phyloP scores from a whole-genome alignment of 768 basidiomycete species.

The Auriscalpium microsporum region DNA sequence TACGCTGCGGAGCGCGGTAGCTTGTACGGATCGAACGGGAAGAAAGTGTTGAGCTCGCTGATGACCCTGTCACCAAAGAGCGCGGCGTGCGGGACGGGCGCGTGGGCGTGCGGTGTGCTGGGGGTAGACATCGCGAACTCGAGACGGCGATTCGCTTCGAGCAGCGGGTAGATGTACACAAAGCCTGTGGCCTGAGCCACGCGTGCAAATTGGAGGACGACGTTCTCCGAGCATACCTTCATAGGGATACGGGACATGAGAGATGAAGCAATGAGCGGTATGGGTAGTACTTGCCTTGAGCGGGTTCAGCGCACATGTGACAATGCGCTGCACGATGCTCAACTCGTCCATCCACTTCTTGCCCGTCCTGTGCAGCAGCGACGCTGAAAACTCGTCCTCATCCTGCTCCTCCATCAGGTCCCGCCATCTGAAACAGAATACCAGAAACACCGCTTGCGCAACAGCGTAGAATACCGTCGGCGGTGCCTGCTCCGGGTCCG shows the following conservation, averaged over 20 bases:
- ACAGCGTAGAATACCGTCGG: constrained; percentile 87
- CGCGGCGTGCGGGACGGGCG: not conserved
- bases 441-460: constrained; percentile 84
- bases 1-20: constrained; percentile 71
- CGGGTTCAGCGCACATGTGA: constrained; percentile 81
- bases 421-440: constrained; percentile 97
- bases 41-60: constrained; percentile 83
- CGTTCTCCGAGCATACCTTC: constrained; percentile 83
- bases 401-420: constrained; percentile 63
- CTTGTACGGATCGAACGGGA: constrained; percentile 97
- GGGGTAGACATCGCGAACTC: constrained; percentile 31
- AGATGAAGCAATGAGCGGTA: not conserved
- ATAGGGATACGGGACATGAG: not conserved
- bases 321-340: constrained; percentile 66
- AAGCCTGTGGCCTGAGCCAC: constrained; percentile 87
- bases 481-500: constrained; percentile 27
- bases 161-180: constrained; percentile 87
- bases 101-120: not conserved
- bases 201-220: constrained; percentile 90
- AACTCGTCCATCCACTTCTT: constrained; percentile 85
- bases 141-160: constrained; percentile 78
- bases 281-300: constrained; percentile 54
- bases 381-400: constrained; percentile 30
- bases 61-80: constrained; percentile 21
- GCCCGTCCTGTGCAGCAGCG: constrained; percentile 18